Evolutionary conservation across 768 basidiomycete species (phyloP).

Genomic region (Leccinum boreale): DNA sequence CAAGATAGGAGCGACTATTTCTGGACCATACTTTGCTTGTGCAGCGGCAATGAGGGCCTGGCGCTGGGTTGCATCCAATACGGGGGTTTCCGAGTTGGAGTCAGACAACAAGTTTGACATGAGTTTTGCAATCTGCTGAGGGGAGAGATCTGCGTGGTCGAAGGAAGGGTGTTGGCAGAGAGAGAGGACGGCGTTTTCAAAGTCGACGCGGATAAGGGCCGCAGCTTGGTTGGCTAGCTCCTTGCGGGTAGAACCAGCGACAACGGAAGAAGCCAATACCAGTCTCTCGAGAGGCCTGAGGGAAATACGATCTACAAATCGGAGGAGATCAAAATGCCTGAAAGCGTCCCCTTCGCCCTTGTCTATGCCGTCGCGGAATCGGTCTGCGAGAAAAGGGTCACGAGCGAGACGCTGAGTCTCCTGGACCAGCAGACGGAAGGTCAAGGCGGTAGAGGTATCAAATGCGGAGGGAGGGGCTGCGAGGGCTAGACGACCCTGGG

Average conservation of each 20-base stretch:
- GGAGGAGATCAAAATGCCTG: constrained; percentile 76
- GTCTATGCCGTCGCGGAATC: constrained; percentile 88
- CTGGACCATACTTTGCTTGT: constrained; percentile 77
- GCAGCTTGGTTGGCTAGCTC: constrained; percentile 60
- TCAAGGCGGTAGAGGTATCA: constrained; percentile 73
- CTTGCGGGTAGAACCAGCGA: constrained; percentile 57
- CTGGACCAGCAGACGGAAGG: constrained; percentile 82
- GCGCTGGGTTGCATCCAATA: constrained; percentile 69
- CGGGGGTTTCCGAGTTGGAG: constrained; percentile 61
- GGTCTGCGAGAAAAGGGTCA: constrained; percentile 86
- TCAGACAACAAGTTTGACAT: constrained; percentile 79
- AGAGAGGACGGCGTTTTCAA: constrained; percentile 73
- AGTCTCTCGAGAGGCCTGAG: constrained; percentile 77
- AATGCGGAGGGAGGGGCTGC: constrained; percentile 59
- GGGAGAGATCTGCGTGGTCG: constrained; percentile 75
- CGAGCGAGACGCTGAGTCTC: constrained; percentile 87
- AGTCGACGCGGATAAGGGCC: constrained; percentile 69
- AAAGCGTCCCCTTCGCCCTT: constrained; percentile 84
- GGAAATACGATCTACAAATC: constrained; percentile 80
- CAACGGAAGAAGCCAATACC: constrained; percentile 71
- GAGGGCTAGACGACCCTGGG: constrained; percentile 65
- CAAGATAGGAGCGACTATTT: constrained; percentile 69
- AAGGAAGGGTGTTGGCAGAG: constrained; percentile 79
- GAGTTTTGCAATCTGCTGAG: constrained; percentile 72
- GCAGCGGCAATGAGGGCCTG: constrained; percentile 72